Base-by-base conservation (phyloP, 2,329 filamentous ascomycete species). In the Verticillium longisporum region DNA sequence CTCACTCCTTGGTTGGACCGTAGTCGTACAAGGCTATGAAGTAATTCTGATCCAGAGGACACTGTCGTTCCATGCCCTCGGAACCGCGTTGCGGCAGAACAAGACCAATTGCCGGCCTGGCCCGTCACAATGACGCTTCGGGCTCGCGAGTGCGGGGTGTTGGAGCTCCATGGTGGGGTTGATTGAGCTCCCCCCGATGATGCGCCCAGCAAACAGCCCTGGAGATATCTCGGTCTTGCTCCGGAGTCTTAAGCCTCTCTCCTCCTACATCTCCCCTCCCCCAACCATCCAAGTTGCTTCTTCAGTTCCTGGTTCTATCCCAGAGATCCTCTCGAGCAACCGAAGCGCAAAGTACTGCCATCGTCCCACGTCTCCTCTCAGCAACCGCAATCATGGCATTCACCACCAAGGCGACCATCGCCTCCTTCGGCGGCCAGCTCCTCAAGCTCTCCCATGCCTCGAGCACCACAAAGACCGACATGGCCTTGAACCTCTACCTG, bases 401-500 rank as follows among this genome's bases (percentile, higher is more conserved):
- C 81, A 91, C 90, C 73, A 96, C 90, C 67, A 96, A 90, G 74
- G 89, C 91, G 63, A 91, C 90, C 65, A 97, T 98, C 76, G 84
- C 88, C 80, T 91, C 88, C 74, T 98, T 97, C 73, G 94, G 93
- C 73, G 95, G 95, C 73, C 92, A 92, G 78, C 89, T 99, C 63
- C 85, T 97, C 69, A 98, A 99, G 83, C 90, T 99, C 64, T 87
- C 88, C 69, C 95, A 99, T 83, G 78, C 88, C 72, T 92, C 93
- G 61, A 79, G 83, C 66, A 83, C 86, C 64, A 96, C 92, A 61
- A 86, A 85, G 69, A 97, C 92, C 67, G 87, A 92, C 70, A 99
- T 98, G 94, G 86, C 85, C 73, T 85, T 98, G 71, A 96, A 96
- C 79, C 83, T 99, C 69, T 99, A 91, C 80, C 84, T 99, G 3